Conservation (phyloP, 2,329 filamentous ascomycete species). For the Ramularia endophylla region DNA sequence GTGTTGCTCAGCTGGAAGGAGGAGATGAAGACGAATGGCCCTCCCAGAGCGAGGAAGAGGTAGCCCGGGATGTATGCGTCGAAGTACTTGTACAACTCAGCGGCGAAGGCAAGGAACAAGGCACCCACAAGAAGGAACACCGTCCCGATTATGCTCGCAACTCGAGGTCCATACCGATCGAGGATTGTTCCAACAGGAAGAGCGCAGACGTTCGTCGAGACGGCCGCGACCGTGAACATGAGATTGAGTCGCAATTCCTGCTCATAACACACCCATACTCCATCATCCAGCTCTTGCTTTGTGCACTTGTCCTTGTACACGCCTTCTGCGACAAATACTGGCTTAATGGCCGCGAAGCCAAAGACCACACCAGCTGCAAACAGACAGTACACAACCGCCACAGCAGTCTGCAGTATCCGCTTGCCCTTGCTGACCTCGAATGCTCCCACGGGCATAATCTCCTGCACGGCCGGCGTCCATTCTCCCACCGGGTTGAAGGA, state of each 20-base stretch:
- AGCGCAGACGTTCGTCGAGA: conserved; percentile 80
- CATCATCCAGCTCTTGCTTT: conserved; percentile 44
- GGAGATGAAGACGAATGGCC: conserved; percentile 47
- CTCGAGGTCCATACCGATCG: conserved; percentile 72
- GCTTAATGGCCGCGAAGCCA: conserved; percentile 79
- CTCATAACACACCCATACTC: conserved; percentile 50
- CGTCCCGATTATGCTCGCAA: conserved; percentile 67
- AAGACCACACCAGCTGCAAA: conserved; percentile 75
- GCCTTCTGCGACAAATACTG: conserved; percentile 66
- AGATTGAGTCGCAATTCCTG: conserved; percentile 66
- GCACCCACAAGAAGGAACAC: conserved; percentile 64
- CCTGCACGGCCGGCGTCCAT: conserved; percentile 36
- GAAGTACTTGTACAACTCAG: conserved; percentile 50
- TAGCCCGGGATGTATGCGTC: conserved; percentile 58
- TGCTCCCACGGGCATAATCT: conserved; percentile 39
- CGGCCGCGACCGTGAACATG: conserved; percentile 88
- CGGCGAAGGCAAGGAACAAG: conserved; percentile 64
- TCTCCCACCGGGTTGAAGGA: conserved; percentile 45
- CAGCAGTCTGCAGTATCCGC: conserved; percentile 59
- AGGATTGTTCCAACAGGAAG: conserved; percentile 80
- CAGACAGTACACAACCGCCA: conserved; percentile 66
- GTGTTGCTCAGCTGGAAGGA: conserved; percentile 48
- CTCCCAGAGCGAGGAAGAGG: conserved; percentile 44
- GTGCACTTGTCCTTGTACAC: conserved; percentile 64
- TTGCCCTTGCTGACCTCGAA: conserved; percentile 51